Conservation (phyloP, 768 basidiomycete genomes). For the Exidia glandulosa region DNA sequence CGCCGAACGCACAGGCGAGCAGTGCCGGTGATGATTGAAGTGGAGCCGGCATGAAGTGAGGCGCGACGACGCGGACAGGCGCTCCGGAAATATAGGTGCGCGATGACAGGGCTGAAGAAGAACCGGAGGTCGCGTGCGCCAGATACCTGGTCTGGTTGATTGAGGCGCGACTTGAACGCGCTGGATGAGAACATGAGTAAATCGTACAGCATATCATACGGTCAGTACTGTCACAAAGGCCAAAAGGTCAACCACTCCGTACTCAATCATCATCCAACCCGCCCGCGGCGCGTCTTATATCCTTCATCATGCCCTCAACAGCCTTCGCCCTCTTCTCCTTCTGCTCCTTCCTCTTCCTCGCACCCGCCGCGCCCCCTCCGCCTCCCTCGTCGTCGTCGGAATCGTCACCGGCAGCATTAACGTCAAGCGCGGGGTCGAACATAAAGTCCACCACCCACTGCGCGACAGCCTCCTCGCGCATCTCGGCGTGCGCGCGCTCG, state of each 20-base stretch:
- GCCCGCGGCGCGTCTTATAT: constrained; percentile 9
- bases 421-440: constrained; percentile 27
- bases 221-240: no score
- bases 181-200: no score
- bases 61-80: no score
- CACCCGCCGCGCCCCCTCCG: constrained; percentile 3
- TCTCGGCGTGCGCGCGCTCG: constrained; percentile 62
- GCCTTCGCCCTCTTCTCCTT: constrained; percentile 4
- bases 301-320: constrained; percentile 7
- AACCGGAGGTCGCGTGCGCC: no score
- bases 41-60: no score
- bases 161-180: no score
- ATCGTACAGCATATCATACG: no score
- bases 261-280: neutral
- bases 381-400: constrained; percentile 24
- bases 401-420: constrained; percentile 16
- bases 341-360: constrained; percentile 6
- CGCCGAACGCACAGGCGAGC: no score
- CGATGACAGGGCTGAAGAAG: no score
- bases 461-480: constrained; percentile 68
- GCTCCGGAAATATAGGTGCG: no score
- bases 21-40: no score
- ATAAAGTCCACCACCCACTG: constrained; percentile 75
- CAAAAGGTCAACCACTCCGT: neutral
- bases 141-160: no score